A percentile compares a stretch with the other conserved stretches of the same genome.
These are phyloP conservation scores for Strombidium stylifer DNA, from an alignment of 73 alveolate genomes.

Conservation along the genomic window DNA sequence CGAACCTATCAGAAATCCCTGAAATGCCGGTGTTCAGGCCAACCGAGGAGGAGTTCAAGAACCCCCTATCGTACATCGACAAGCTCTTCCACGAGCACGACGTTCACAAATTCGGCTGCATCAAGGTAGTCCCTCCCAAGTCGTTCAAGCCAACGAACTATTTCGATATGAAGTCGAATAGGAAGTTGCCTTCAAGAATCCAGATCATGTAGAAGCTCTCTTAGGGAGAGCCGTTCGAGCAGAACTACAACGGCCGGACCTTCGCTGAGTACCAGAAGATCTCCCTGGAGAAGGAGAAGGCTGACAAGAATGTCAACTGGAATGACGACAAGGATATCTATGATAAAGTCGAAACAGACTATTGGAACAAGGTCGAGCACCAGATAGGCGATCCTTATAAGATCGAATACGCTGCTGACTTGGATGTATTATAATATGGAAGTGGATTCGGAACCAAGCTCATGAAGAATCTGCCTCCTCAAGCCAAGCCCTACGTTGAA, in stretches of 20 bases:
- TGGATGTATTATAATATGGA: conserved; percentile 57
- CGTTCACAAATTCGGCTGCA: conserved; percentile 61
- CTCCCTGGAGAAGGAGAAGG: conserved; percentile 11
- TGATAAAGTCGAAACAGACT: conserved; percentile 62
- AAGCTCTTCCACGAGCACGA: conserved; percentile 43
- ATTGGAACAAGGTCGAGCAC: conserved; percentile 73
- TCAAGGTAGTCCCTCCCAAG: conserved; percentile 71
- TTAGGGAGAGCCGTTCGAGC: conserved; percentile 62
- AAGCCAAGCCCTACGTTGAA: conserved; percentile 8
- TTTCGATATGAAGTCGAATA: conserved; percentile 13
- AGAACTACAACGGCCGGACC: conserved; percentile 44
- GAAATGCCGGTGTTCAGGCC: conserved; percentile 45
- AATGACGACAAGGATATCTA: no score
- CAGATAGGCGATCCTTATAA: conserved; percentile 47
- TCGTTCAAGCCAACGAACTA: conserved; percentile 44
- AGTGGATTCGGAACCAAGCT: conserved; percentile 59
- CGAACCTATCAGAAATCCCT: no score
- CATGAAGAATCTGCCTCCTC: neutral
- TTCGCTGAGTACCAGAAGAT: conserved; percentile 41
- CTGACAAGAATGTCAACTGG: conserved; percentile 5
- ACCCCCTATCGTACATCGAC: conserved; percentile 67
- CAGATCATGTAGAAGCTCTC: conserved; percentile 49
- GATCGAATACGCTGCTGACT: conserved; percentile 88
- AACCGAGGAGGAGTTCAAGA: conserved; percentile 62
- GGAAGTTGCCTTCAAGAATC: conserved; percentile 60